Conservation (phyloP, 1,284 basidiomycete genomes). For the Anthracocystis walkeri region DNA sequence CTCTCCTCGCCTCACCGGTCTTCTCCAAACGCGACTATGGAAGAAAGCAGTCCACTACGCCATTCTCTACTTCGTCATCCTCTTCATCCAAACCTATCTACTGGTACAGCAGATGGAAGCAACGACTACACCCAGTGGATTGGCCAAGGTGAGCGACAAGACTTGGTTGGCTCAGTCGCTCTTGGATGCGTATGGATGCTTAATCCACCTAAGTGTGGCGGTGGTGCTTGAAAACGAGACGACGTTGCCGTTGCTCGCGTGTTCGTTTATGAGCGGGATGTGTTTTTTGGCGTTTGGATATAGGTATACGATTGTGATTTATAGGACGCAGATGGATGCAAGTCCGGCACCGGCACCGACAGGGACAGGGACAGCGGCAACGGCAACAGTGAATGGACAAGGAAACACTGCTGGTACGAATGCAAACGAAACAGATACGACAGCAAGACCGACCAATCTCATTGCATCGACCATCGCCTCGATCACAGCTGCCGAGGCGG, state of each 20-base stretch:
- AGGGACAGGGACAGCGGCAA: too few relatives aligned
- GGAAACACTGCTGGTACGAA: neutral
- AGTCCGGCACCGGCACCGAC: constrained; percentile 12
- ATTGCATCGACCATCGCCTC: neutral
- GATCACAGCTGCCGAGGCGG: constrained; percentile 7
- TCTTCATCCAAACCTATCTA: constrained; percentile 55
- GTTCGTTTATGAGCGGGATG: constrained; percentile 43
- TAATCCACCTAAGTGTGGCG: constrained; percentile 40
- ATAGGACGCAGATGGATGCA: constrained; percentile 38
- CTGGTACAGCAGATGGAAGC: constrained; percentile 69
- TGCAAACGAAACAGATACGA: constrained; percentile 4
- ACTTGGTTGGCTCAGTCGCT: constrained; percentile 61
- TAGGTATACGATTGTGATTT: constrained; percentile 39
- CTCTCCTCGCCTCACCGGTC: constrained; percentile 29
- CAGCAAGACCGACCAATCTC: neutral
- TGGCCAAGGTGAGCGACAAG: constrained; percentile 57
- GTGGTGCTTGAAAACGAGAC: constrained; percentile 48
- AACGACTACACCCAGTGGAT: constrained; percentile 56
- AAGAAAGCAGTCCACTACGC: constrained; percentile 57
- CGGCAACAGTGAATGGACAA: neutral
- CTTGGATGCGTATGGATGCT: constrained; percentile 60
- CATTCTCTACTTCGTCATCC: constrained; percentile 53
- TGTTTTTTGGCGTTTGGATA: constrained; percentile 50
- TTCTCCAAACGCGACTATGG: constrained; percentile 60
- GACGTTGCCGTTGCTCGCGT: constrained; percentile 33